phyloP scores from a whole-genome alignment of 148 eudicot species.

The Chenopodium quinoa region DNA sequence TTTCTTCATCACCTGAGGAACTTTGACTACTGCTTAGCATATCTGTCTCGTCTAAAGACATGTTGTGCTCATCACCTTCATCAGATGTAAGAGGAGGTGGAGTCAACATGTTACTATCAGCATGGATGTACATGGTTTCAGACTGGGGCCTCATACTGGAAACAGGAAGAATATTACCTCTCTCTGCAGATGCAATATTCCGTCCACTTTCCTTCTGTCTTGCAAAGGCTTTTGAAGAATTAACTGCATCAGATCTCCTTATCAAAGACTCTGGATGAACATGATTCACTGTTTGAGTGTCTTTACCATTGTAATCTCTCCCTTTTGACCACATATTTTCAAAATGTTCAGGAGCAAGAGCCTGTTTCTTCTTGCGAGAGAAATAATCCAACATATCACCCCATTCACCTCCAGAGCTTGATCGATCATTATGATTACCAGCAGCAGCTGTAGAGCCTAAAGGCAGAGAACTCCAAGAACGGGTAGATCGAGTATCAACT shows the following conservation, averaged over 20 bases:
- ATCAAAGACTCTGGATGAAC: slow-evolving; percentile 34
- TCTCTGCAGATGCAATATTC: slow-evolving; percentile 27
- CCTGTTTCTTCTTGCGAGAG: slow-evolving; percentile 66
- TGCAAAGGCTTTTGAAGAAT: slow-evolving; percentile 31
- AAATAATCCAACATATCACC: slow-evolving; percentile 69
- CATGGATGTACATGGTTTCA: slow-evolving; percentile 23
- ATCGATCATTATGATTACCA: slow-evolving; percentile 40
- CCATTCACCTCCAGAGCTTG: slow-evolving; percentile 76
- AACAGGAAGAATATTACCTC: slow-evolving; percentile 30
- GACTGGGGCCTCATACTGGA: slow-evolving; percentile 26
- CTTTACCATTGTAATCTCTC: slow-evolving; percentile 58
- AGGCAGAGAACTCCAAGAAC: slow-evolving; percentile 69
- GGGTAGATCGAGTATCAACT: slow-evolving; percentile 69
- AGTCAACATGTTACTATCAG: slow-evolving; percentile 28
- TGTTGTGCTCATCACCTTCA: slow-evolving; percentile 54
- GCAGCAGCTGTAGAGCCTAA: slow-evolving; percentile 35
- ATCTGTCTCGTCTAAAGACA: slow-evolving; percentile 47
- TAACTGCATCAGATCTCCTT: slow-evolving; percentile 25
- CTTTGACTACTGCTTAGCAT: slow-evolving; percentile 53
- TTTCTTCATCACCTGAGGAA: slow-evolving; percentile 75
- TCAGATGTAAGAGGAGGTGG: slow-evolving; percentile 34
- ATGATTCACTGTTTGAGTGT: slow-evolving; percentile 30
- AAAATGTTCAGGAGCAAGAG: slow-evolving; percentile 87
- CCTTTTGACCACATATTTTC: slow-evolving; percentile 99
- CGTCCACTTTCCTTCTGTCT: slow-evolving; percentile 38